Conservation (phyloP, 2,329 filamentous ascomycete genomes). For the Penicillium oxalicum region DNA sequence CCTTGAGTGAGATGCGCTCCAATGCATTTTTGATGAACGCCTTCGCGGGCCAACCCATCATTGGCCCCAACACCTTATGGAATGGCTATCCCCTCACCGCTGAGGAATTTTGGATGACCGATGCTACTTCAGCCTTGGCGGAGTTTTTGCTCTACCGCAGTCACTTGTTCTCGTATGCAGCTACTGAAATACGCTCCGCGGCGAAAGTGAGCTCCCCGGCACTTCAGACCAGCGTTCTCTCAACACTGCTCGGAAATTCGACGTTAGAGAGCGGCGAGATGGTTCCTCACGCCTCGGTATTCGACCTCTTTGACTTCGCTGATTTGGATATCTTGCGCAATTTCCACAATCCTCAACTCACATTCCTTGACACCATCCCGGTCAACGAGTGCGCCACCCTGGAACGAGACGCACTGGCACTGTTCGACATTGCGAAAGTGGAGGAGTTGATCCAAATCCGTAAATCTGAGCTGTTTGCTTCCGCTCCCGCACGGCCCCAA, state of each 20-base stretch:
- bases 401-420: slow-evolving; percentile 42
- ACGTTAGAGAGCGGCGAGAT: slow-evolving; percentile 61
- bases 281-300: slow-evolving; percentile 67
- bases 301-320: slow-evolving; percentile 91
- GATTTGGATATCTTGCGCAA: slow-evolving; percentile 52
- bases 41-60: slow-evolving; percentile 64
- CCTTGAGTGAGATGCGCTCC: slow-evolving; percentile 71
- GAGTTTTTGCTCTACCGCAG: slow-evolving; percentile 74
- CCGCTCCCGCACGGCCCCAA: slow-evolving; percentile 42
- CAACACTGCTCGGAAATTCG: slow-evolving; percentile 66
- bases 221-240: slow-evolving; percentile 60
- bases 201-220: slow-evolving; percentile 65
- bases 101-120: slow-evolving; percentile 62
- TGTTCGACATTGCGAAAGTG: slow-evolving; percentile 66
- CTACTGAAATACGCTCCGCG: slow-evolving; percentile 74
- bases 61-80: slow-evolving; percentile 66
- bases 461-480: slow-evolving; percentile 30
- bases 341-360: slow-evolving; percentile 48
- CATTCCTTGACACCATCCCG: slow-evolving; percentile 61
- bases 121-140: slow-evolving; percentile 63
- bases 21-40: slow-evolving; percentile 76
- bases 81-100: slow-evolving; percentile 58
- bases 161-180: slow-evolving; percentile 75
- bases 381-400: slow-evolving; percentile 60
- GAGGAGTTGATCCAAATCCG: slow-evolving; percentile 64